A percentile compares a stretch with the other conserved stretches of the same genome.
These are phyloP conservation scores for Seminavis robusta DNA, from an alignment of 108 stramenopile species.

Conservation along the genomic window DNA sequence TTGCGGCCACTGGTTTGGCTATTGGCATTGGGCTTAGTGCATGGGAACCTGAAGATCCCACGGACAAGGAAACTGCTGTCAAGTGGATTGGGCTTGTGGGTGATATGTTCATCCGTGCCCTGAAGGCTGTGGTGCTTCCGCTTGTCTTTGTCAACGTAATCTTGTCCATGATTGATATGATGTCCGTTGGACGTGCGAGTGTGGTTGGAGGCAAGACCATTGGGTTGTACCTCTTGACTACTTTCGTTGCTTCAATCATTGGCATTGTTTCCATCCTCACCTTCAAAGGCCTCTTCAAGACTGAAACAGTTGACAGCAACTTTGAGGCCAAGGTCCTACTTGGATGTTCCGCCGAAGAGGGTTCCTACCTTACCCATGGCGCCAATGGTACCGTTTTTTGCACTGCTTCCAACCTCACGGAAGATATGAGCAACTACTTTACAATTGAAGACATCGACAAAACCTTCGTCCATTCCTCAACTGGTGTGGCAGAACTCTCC, in stretches of 20 bases:
- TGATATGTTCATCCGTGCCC: constrained; percentile 34
- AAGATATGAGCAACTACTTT: too few species aligned
- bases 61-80: constrained; percentile 10
- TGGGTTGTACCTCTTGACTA: constrained; percentile 11
- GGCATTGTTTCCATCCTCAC: constrained; percentile 12
- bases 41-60: constrained; percentile 30
- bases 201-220: constrained; percentile 10
- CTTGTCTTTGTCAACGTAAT: constrained; percentile 30
- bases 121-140: constrained; percentile 34
- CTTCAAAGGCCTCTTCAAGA: neutral
- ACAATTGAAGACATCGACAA: constrained; percentile 29
- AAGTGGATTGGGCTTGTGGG: constrained; percentile 39
- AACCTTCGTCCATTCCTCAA: constrained; percentile 13
- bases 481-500: constrained; percentile 1
- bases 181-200: constrained; percentile 13
- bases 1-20: constrained; percentile 18
- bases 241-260: constrained; percentile 13
- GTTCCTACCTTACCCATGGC: too few species aligned
- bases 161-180: constrained; percentile 40
- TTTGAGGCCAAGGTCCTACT: too few species aligned
- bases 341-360: too few species aligned
- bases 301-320: too few species aligned
- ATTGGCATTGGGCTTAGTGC: constrained; percentile 21
- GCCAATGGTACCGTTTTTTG: too few species aligned
- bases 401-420: too few species aligned